These are phyloP conservation scores for Neonectria sp. DNA, from an alignment of 2,329 filamentous ascomycete genomes.

Conservation along the genomic window DNA sequence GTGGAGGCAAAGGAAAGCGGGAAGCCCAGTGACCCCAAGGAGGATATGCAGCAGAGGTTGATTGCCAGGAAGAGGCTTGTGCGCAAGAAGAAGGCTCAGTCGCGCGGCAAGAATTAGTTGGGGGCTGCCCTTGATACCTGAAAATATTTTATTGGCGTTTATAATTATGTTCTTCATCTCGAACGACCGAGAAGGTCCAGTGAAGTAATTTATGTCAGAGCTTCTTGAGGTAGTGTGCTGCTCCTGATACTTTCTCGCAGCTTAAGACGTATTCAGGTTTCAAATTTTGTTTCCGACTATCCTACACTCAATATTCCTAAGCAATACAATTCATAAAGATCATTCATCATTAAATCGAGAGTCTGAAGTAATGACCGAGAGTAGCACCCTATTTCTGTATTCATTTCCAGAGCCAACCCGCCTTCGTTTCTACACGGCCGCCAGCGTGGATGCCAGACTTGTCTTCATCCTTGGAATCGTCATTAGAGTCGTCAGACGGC, in stretches of 20 bases:
- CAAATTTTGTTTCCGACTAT: background rate
- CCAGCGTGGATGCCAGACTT: constrained; percentile 34
- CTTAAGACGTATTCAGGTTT: background rate
- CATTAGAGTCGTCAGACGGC: constrained; percentile 15
- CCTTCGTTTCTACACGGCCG: constrained; percentile 45
- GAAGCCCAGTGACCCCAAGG: constrained; percentile 55
- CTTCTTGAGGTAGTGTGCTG: background rate
- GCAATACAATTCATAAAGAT: constrained; percentile 25
- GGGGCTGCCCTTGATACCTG: constrained; percentile 31
- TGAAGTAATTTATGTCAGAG: background rate
- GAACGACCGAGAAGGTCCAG: background rate
- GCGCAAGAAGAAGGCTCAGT: constrained; percentile 75
- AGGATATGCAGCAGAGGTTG: constrained; percentile 76
- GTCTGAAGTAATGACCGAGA: background rate
- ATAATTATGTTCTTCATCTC: background rate
- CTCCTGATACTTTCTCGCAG: background rate
- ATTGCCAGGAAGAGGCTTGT: constrained; percentile 88
- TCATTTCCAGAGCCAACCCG: constrained; percentile 61
- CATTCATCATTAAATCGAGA: constrained; percentile 36
- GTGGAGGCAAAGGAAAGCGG: constrained; percentile 42
- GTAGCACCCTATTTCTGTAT: background rate
- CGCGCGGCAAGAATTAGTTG: constrained; percentile 51
- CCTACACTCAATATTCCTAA: constrained; percentile 10
- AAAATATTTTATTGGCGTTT: constrained; percentile 32
- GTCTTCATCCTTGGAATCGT: constrained; percentile 32